These are phyloP conservation scores for Lachnellula hyalina DNA, from an alignment of 2,329 filamentous ascomycete genomes.

Conservation along the genomic window DNA sequence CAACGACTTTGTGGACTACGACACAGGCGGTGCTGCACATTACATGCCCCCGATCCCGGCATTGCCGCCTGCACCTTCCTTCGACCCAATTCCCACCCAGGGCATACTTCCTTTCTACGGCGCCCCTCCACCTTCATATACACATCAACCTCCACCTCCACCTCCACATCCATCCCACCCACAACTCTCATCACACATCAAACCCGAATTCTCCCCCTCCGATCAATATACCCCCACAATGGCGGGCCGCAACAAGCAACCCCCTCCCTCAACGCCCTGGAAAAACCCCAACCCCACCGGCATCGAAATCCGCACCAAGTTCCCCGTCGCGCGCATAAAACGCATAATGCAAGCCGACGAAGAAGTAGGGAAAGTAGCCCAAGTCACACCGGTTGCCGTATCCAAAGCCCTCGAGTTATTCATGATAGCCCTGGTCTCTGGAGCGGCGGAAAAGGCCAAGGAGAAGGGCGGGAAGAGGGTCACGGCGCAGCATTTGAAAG, in stretches of 20 bases:
- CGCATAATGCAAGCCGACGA: slow-evolving; percentile 99
- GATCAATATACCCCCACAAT: slow-evolving; percentile 1
- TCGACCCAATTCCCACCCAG: slow-evolving; percentile 3
- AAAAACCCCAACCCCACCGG: slow-evolving; percentile 38
- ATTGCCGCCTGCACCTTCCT: slow-evolving; percentile 23
- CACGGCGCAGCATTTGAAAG: slow-evolving; percentile 84
- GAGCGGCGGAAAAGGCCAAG: slow-evolving; percentile 78
- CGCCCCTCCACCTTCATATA: neutral
- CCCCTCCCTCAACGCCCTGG: slow-evolving; percentile 29
- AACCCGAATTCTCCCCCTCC: slow-evolving; percentile 11
- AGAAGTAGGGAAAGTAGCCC: slow-evolving; percentile 95
- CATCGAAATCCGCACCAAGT: slow-evolving; percentile 85
- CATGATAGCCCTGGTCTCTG: slow-evolving; percentile 90
- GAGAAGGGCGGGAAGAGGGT: slow-evolving; percentile 84
- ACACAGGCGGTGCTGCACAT: slow-evolving; percentile 3
- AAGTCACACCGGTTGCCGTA: slow-evolving; percentile 93
- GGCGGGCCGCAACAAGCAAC: neutral
- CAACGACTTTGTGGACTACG: slow-evolving; percentile 13
- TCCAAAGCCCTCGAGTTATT: slow-evolving; percentile 94
- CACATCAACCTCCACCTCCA: slow-evolving; percentile 4
- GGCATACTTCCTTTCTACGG: slow-evolving; percentile 1
- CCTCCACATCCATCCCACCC: slow-evolving; percentile 3
- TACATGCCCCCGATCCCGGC: slow-evolving; percentile 29
- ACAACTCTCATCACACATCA: slow-evolving; percentile 13
- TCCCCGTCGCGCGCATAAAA: slow-evolving; percentile 96